Percentiles rank a stretch among this genome's conserved stretches.
Conservation (phyloP, 129 eudicot genomes). For the Gnaphalium uliginosum region DNA sequence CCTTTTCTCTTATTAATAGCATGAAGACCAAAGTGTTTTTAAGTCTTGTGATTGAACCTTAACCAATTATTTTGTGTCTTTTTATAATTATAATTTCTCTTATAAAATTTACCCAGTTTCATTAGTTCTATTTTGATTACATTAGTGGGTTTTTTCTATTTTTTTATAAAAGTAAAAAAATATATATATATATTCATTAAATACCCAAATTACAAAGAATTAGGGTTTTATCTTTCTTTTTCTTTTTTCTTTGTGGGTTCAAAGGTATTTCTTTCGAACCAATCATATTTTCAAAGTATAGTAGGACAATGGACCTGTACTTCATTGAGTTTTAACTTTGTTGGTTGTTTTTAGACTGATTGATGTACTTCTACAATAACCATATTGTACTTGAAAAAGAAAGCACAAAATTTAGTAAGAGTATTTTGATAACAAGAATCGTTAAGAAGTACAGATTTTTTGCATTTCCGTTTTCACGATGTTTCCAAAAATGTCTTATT, state of each 20-base stretch:
- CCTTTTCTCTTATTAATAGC: slow-evolving; percentile 1
- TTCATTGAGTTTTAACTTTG: slow-evolving; percentile 18
- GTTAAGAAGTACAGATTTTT: background rate
- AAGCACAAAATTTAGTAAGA: slow-evolving; percentile 1
- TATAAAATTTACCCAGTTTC: background rate
- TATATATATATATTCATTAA: background rate
- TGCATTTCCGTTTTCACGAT: background rate
- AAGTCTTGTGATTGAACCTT: background rate
- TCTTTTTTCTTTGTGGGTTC: background rate
- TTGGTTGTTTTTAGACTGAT: slow-evolving; percentile 22
- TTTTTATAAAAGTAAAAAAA: background rate
- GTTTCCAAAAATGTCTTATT: slow-evolving; percentile 14
- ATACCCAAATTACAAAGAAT: slow-evolving; percentile 1
- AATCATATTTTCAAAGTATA: background rate
- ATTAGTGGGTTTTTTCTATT: background rate
- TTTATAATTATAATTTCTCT: too few species aligned
- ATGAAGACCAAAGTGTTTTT: background rate
- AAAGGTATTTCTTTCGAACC: background rate
- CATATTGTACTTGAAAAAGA: slow-evolving; percentile 15
- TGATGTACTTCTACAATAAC: slow-evolving; percentile 29
- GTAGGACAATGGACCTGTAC: slow-evolving; percentile 10
- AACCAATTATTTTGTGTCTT: background rate
- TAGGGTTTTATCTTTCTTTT: slow-evolving; percentile 8
- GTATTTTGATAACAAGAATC: background rate
- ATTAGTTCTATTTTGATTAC: background rate